Percentiles rank a stretch among this genome's conserved stretches.
phyloP scores from a whole-genome alignment of 2,329 filamentous ascomycete genomes.

The Mycogone perniciosa region DNA sequence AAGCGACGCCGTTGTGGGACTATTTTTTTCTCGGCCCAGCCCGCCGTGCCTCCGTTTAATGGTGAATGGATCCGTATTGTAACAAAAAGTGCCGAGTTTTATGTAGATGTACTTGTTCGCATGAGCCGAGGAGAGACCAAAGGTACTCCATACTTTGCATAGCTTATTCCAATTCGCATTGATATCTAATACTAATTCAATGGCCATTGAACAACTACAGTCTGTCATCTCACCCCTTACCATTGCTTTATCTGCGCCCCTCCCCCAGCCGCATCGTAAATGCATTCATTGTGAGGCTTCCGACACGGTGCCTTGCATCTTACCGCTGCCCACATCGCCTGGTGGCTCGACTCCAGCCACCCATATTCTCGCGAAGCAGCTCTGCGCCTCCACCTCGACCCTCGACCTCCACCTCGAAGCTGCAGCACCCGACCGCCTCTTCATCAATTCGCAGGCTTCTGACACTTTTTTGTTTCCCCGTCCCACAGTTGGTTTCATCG shows the following conservation, averaged over 20 bases:
- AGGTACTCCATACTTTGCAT: no score
- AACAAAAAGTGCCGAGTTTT: no score
- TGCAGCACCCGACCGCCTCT: conserved; percentile 15
- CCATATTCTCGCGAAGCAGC: conserved; percentile 10
- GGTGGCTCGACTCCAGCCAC: conserved; percentile 8
- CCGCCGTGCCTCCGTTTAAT: neutral
- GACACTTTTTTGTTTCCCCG: neutral
- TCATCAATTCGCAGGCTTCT: conserved; percentile 5
- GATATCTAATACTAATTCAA: no score
- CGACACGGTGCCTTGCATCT: conserved; percentile 12
- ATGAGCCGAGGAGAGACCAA: no score
- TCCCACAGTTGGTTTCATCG: conserved; percentile 5
- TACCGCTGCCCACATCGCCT: conserved; percentile 9
- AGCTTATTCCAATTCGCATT: no score
- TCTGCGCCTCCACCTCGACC: conserved; percentile 10
- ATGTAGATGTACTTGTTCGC: no score
- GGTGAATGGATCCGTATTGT: no score
- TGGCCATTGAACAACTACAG: no score
- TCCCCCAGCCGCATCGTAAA: conserved; percentile 8
- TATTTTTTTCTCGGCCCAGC: neutral
- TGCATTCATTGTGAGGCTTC: conserved; percentile 1
- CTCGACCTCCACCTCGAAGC: conserved; percentile 11
- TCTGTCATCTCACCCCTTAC: neutral
- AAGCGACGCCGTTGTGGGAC: neutral
- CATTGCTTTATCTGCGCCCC: conserved; percentile 4